These are phyloP conservation scores for Beta vulgaris DNA, from an alignment of 148 eudicot genomes.

Conservation along the genomic window DNA sequence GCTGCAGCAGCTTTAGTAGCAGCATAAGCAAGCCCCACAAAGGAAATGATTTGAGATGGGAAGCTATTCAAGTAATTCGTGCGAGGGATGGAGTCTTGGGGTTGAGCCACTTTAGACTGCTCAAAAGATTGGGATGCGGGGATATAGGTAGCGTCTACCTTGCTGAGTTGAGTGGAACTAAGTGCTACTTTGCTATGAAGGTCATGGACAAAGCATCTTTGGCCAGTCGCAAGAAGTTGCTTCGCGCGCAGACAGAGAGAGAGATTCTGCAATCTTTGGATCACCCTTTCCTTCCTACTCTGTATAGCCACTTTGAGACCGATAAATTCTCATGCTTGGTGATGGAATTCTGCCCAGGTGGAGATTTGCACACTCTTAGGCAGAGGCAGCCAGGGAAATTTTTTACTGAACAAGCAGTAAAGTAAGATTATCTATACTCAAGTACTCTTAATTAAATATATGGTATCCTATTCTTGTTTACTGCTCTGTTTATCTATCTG, in stretches of 20 bases:
- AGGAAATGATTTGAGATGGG: constrained; percentile 67
- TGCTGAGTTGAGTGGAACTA: constrained; percentile 64
- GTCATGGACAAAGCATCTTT: constrained; percentile 69
- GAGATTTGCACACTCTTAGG: constrained; percentile 69
- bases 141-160: constrained; percentile 75
- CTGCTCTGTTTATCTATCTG: background rate
- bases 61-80: constrained; percentile 61
- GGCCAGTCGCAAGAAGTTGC: constrained; percentile 65
- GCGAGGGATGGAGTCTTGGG: constrained; percentile 52
- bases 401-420: constrained; percentile 67
- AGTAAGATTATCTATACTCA: constrained; percentile 31
- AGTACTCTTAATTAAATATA: background rate
- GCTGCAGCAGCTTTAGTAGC: constrained; percentile 70
- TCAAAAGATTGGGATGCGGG: constrained; percentile 67
- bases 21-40: constrained; percentile 65
- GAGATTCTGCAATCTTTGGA: constrained; percentile 62
- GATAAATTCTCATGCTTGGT: constrained; percentile 76
- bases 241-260: constrained; percentile 69
- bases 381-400: constrained; percentile 70
- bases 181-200: constrained; percentile 68
- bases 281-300: constrained; percentile 66
- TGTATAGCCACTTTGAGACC: constrained; percentile 64
- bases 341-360: constrained; percentile 81
- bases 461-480: background rate
- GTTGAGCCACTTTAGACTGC: constrained; percentile 61